Evolutionary conservation across 352 stramenopile species (phyloP), one percentile per base, ranked within the genome.

Genomic region (Globisporangium nagaii): DNA sequence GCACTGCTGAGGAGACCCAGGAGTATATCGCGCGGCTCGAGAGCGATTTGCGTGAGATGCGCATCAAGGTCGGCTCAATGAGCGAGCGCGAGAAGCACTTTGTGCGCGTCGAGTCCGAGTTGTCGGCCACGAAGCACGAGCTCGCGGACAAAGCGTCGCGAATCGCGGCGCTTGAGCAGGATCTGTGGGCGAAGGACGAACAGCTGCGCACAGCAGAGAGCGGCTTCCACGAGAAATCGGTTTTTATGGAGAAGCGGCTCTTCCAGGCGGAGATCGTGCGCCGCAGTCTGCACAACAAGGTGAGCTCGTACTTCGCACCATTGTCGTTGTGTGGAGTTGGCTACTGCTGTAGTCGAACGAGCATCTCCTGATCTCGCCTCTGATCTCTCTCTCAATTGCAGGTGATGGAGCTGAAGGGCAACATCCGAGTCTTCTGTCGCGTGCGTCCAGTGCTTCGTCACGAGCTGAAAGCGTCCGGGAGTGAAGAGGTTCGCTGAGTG

Each of bases 391-490:
- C 3, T 37, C 27, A 20, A 34, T 17, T 36, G 27, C 54, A 91
- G 81, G 86, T 98, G 4, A 98, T 98, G 86, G 90, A 98, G 61
- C 65, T 98, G 4, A 97, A 96, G 68, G 96, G 96, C 20, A 98
- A 98, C 63, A 98, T 99, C 54, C 84, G 95, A 8, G 95, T 98
- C 0, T 98, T 97, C 68, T 97, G 96, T 36, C 87, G 95, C 24
- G 92, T 98, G 1, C 79, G 95, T 10, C 96, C 96, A 32, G 61
- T 95, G 22, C 66, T 98, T 28, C 43, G 56, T 0, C 67, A 79
- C 24, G 93, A 98, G 63, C 34, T 63, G 13, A 40, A 45, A 22
- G 56, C 40, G 0, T 68, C 63, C 17, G 69, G 47, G 9, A 70
- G 60, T 22, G 75, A 89, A 59, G 67, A 80, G 63, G 79, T 90